Evolutionary conservation across 2,329 filamentous ascomycete genomes (phyloP), one percentile per base, ranked within the genome.

Genomic region (Monilinia fructigena): DNA sequence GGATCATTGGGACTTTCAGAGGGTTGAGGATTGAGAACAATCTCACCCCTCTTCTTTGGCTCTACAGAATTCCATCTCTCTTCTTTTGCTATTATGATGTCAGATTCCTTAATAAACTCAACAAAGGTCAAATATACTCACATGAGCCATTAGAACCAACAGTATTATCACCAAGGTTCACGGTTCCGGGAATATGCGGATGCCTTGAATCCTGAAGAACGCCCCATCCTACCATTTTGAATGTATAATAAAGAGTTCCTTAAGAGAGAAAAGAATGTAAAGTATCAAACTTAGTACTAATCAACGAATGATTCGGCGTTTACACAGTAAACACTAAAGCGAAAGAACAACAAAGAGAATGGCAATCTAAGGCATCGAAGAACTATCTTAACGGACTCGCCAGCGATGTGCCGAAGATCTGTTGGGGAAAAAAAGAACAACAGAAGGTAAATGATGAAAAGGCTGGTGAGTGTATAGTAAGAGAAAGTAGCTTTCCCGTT

Each of bases 1-100:
- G 82, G 82, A 72, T 85, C 82, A 70, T 85, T 81, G 54, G 81
- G 80, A n/a, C 80, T 82, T 66, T 80, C 76, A 28, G 81, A 82
- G 18, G 84, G 84, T 67, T 82, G 79, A 11, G 84, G 84, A 8
- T 81, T 79, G 45, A 86, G 79, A 53, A 83, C 79, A 60, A 85
- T 78, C 68, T 85, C 80, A 56, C 75, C 74, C 64, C 76, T 74
- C 56, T 77, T 77, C 72, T 80, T 80, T 59, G 79, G 67, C 14
- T 74, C 68, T 48, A 72, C 67, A 69, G 71, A 70, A 63, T 72
- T 69, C 70, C 68, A 71, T 50, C 67, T 69, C 10, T 71, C 70
- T 31, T 67, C 65, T 56, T 70, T 70, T 18, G 67, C 67, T 69
- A n/a, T 38, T 12, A 26, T 26, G 38, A 60, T 14, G 47, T 71